A percentile compares a stretch with the other conserved stretches of the same genome.
Evolutionary conservation across 495 filamentous ascomycete species (phyloP).

Genomic region (Penicillium subrubescens): DNA sequence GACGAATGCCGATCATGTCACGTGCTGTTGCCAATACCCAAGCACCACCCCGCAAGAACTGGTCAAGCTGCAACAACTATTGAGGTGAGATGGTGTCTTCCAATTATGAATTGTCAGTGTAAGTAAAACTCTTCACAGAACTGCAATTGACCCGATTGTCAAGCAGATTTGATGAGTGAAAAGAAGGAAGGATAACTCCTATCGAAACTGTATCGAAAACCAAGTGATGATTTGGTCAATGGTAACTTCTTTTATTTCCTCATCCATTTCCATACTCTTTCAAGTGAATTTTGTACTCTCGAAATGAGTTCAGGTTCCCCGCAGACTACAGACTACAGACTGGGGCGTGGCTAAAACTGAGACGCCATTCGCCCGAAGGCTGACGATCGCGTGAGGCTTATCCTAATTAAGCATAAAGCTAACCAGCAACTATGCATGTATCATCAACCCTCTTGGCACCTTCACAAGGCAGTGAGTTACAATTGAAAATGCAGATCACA

Average conservation of each 20-base stretch:
- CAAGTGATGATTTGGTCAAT: too few species aligned
- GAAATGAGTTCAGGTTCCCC: neutral
- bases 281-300: neutral
- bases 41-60: neutral
- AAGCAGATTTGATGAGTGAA: neutral
- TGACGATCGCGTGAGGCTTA: neutral
- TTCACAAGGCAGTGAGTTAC: neutral
- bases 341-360: neutral
- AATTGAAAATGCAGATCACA: too few species aligned
- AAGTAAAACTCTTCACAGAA: neutral
- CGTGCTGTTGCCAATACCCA: neutral
- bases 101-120: neutral
- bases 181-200: too few species aligned
- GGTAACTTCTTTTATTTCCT: neutral
- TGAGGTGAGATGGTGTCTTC: neutral
- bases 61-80: neutral
- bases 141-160: neutral
- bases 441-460: neutral
- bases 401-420: conserved; percentile 1
- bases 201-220: too few species aligned
- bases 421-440: neutral
- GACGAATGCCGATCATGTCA: neutral
- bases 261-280: too few species aligned
- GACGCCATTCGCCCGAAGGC: neutral
- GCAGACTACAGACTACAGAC: neutral